Conservation (phyloP, 192 early-diverging fungal species). For the Coemansia sp. region DNA sequence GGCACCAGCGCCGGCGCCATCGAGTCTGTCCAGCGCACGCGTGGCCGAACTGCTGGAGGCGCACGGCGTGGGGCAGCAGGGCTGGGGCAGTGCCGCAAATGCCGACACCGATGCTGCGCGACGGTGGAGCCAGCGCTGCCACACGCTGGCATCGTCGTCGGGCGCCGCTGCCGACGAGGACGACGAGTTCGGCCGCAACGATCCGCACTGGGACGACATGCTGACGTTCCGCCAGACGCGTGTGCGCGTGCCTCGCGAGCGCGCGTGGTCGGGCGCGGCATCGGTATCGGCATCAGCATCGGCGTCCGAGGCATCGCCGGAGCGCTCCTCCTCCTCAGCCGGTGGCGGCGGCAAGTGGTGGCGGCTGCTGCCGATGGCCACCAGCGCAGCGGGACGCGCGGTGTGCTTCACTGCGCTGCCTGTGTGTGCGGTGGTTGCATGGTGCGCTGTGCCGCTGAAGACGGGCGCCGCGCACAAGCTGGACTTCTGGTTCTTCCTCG, state of each 20-base stretch:
- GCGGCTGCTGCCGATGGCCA: constrained; percentile 52
- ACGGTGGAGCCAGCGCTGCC: constrained; percentile 28
- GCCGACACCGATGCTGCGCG: constrained; percentile 15
- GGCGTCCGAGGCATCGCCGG: constrained; percentile 13
- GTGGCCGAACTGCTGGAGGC: constrained; percentile 33
- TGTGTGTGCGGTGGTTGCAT: constrained; percentile 54
- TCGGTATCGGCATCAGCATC: too few relatives aligned
- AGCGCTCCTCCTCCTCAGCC: not conserved
- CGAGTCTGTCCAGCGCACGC: constrained; percentile 19
- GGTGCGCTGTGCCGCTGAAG: constrained; percentile 61
- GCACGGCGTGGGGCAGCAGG: constrained; percentile 40
- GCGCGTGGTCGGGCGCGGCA: constrained; percentile 48
- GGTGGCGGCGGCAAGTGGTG: constrained; percentile 16
- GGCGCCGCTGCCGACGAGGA: constrained; percentile 19
- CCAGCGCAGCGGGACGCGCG: constrained; percentile 41
- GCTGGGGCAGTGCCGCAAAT: not conserved
- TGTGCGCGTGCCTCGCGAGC: constrained; percentile 41
- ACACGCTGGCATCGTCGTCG: constrained; percentile 31
- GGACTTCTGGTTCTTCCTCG: constrained; percentile 80
- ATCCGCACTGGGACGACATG: constrained; percentile 63
- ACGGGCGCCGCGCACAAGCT: constrained; percentile 51
- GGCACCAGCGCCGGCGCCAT: not conserved
- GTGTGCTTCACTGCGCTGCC: constrained; percentile 56
- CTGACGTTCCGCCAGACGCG: constrained; percentile 55
- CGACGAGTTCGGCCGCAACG: constrained; percentile 28